These are phyloP conservation scores for Colletotrichum nymphaeae DNA, from an alignment of 2,329 filamentous ascomycete species.

Conservation along the genomic window DNA sequence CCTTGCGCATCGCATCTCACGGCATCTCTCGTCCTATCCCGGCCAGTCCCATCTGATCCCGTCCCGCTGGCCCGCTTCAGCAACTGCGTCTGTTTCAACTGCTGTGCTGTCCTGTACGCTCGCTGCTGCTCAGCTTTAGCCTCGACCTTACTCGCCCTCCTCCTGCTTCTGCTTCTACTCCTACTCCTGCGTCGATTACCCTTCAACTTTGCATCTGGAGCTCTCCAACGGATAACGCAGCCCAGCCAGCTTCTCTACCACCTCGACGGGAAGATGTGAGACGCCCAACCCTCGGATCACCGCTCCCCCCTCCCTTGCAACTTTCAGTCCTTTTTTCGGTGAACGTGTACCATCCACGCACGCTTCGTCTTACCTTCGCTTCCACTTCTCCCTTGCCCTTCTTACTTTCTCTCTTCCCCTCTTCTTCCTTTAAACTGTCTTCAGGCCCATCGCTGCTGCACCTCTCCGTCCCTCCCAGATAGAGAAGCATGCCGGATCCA, in stretches of 20 bases:
- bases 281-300: constrained; percentile 26
- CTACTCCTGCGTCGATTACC: background rate
- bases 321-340: constrained; percentile 21
- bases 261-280: constrained; percentile 32
- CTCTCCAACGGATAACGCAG: background rate
- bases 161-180: background rate
- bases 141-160: background rate
- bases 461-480: background rate
- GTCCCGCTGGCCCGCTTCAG: background rate
- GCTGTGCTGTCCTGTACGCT: background rate
- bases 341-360: constrained; percentile 10
- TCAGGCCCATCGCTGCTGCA: constrained; percentile 11
- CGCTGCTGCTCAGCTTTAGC: background rate
- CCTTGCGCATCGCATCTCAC: background rate
- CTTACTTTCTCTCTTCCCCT: constrained; percentile 4
- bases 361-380: background rate
- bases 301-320: constrained; percentile 10
- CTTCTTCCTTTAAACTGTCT: background rate
- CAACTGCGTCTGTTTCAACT: constrained; percentile 9
- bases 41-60: background rate
- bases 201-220: background rate
- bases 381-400: constrained; percentile 1
- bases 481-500: constrained; percentile 48
- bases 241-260: constrained; percentile 5
- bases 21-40: background rate